Evolutionary conservation across 345 rosid genomes (phyloP).

Genomic region (Carallia pectinifolia): DNA sequence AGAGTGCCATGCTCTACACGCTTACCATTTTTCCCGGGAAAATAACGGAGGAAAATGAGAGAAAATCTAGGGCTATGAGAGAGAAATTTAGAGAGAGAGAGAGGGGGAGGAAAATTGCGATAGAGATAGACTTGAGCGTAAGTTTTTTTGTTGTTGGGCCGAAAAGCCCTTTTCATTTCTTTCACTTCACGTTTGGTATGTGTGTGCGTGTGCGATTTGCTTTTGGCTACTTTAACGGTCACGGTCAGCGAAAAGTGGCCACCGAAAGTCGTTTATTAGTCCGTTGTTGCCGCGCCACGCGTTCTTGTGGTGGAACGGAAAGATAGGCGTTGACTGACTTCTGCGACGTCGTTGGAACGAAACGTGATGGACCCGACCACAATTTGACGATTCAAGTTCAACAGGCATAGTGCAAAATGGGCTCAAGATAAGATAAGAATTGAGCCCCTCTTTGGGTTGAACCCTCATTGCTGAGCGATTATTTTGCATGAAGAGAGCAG

Average conservation of each 20-base stretch:
- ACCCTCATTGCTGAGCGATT: too few species aligned
- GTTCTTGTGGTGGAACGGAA: too few species aligned
- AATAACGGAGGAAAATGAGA: constrained; percentile 24
- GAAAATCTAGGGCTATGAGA: constrained; percentile 39
- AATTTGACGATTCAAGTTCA: too few species aligned
- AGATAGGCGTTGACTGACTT: neutral
- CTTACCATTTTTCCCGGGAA: constrained; percentile 39
- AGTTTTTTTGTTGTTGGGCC: neutral
- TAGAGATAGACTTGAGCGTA: constrained; percentile 1
- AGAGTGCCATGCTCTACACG: too few species aligned
- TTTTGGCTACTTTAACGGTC: constrained; percentile 1
- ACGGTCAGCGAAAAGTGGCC: neutral
- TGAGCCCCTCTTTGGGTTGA: too few species aligned
- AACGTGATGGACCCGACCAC: too few species aligned
- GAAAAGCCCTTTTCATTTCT: neutral
- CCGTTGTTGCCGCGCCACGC: neutral
- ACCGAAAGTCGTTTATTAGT: neutral
- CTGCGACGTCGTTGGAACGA: neutral
- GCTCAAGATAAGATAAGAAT: too few species aligned
- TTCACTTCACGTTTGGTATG: constrained; percentile 11
- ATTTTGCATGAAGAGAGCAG: too few species aligned
- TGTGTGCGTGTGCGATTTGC: neutral
- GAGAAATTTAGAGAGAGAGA: neutral
- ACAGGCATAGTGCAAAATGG: too few species aligned
- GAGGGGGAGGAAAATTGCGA: neutral